Evolutionary conservation across 2,329 filamentous ascomycete species (phyloP), one percentile per base, ranked within the genome.

Genomic region (Rhynchosporium agropyri): DNA sequence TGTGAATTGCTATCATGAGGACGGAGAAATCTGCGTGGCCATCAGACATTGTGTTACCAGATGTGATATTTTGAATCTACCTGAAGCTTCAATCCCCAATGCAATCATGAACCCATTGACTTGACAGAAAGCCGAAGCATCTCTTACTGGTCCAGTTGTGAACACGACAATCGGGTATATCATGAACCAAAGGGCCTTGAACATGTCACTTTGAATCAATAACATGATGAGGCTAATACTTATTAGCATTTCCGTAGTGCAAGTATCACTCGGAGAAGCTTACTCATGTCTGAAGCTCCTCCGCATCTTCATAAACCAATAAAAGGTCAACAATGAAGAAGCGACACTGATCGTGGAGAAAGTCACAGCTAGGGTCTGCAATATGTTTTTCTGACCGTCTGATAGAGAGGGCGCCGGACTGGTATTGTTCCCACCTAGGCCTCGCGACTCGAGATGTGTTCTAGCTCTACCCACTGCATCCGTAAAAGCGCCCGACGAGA

Each of bases 261-360:
- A 28, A 31, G 20, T 8, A 5, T 20, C 2, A 4, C 13, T 46
- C 43, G 15, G 13, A 13, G 40, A 29, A n/a, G 40, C 84, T 77
- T 77, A 88, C 86, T 88, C 85, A 73, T 92, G 89, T 51, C 90
- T 84, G 74, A 92, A 93, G 66, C 83, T 86, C 71, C 89, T 83
- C 68, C 85, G 82, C 88, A 92, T 92, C 65, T 85, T 82, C 62
- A 84, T 78, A 72, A 93, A 92, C 86, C 88, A 92, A 76, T 88
- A 89, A 46, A 89, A 81, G 2, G 86, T 81, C 36, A 84, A 72
- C 6, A 85, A 69, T 0, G 82, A 83, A 10, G 84, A 79, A 3
- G 81, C 59, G 38, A 90, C 77, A 69, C 88, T 90, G 67, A 86
- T 69, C 0, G 81, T 76, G 8, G 81, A 69, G 62, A 76, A 76